These are phyloP conservation scores for Cytospora leucostoma DNA, from an alignment of 2,329 filamentous ascomycete species.

Conservation along the genomic window DNA sequence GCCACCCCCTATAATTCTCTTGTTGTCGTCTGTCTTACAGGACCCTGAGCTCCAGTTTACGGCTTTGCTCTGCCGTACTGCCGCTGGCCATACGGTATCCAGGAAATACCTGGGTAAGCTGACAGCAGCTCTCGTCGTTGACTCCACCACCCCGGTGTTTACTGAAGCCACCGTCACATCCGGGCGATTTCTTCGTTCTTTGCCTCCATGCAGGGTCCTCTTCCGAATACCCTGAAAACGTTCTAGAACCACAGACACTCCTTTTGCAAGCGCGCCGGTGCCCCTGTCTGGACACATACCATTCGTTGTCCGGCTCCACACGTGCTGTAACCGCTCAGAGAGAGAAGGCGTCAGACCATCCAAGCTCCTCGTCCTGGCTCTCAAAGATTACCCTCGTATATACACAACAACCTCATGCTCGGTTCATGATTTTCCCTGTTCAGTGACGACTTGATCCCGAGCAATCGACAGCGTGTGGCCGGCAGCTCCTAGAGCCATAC, in stretches of 20 bases:
- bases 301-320: slow-evolving; percentile 1
- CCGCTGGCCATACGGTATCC: too few species aligned
- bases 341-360: slow-evolving; percentile 12
- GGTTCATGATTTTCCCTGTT: not conserved
- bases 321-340: slow-evolving; percentile 8
- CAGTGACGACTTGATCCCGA: not conserved
- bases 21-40: too few species aligned
- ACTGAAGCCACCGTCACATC: not conserved
- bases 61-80: too few species aligned
- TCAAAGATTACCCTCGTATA: not conserved
- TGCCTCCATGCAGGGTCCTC: too few species aligned
- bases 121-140: too few species aligned
- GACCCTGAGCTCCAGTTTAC: too few species aligned
- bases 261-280: slow-evolving; percentile 2
- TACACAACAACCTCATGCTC: not conserved
- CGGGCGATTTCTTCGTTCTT: too few species aligned
- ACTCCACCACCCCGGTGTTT: too few species aligned
- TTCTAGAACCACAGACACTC: not conserved
- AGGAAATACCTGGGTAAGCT: too few species aligned
- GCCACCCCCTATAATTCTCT: not conserved
- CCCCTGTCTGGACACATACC: slow-evolving; percentile 3
- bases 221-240: not conserved
- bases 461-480: not conserved
- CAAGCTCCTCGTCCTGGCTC: not conserved
- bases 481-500: not conserved